These are phyloP conservation scores for Penicillium herquei DNA, from an alignment of 495 filamentous ascomycete species.

Conservation along the genomic window DNA sequence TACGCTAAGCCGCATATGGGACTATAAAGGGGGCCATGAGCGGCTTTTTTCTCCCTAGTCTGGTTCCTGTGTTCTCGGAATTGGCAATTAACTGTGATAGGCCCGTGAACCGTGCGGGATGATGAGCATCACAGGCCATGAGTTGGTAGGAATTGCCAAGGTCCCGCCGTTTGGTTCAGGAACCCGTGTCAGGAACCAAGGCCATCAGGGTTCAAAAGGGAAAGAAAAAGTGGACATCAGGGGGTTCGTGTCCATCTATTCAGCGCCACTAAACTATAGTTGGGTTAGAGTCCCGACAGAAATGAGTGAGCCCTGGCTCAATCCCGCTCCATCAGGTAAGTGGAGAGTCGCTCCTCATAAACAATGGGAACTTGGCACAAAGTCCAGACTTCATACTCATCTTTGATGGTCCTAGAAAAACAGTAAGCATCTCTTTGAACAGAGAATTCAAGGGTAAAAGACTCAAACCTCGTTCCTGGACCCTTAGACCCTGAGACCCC, in stretches of 20 bases:
- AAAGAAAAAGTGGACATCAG: neutral
- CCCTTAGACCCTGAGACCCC: neutral
- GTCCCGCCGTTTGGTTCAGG: neutral
- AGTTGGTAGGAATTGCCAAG: too few species aligned
- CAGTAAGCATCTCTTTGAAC: too few species aligned
- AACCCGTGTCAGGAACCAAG: slow-evolving; percentile 2
- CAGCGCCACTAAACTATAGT: slow-evolving; percentile 5
- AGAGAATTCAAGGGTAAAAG: neutral
- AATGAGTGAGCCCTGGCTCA: slow-evolving; percentile 1
- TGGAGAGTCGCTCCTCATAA: slow-evolving; percentile 13
- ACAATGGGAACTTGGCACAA: neutral
- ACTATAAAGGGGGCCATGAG: neutral
- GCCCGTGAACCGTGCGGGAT: neutral
- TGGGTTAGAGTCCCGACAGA: slow-evolving; percentile 2
- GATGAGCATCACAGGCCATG: neutral
- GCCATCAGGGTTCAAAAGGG: neutral
- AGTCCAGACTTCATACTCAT: too few species aligned
- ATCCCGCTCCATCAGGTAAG: slow-evolving; percentile 1
- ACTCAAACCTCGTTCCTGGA: neutral
- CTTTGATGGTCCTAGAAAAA: too few species aligned
- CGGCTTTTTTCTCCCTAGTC: too few species aligned
- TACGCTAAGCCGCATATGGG: neutral
- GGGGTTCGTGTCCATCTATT: slow-evolving; percentile 4
- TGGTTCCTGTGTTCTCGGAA: too few species aligned
- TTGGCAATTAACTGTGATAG: neutral